Evolutionary conservation across 495 filamentous ascomycete genomes (phyloP), one percentile per base, ranked within the genome.

Genomic region (Penicillium verhagenii): DNA sequence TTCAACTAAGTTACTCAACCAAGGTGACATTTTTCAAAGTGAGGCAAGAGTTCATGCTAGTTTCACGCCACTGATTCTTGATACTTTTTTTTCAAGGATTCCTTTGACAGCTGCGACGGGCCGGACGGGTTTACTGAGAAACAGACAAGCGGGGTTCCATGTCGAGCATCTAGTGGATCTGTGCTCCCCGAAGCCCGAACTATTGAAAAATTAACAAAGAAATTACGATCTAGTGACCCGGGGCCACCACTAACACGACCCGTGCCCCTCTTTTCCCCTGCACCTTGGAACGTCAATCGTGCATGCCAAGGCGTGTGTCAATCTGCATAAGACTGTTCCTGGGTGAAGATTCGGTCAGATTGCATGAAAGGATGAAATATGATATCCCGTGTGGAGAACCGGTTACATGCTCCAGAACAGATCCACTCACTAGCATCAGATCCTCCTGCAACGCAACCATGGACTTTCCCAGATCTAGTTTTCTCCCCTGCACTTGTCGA

Each of bases 131-230:
- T 33, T 14, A 10, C 7, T 48, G 23, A 23, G 35, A 48, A 21
- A 14, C 2, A 20, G 33, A 14, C 33, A 28, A 24, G 42, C 43
- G 23, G 42, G 43, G 26, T 19, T 28, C 46, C 10, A 56, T 54
- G 45, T 52, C 37, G 46, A 51, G 43, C 45, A 48, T 39, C 3
- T 18, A 9, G 39, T 52, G 53, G 56, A 62, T 57, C 64, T 56
- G 64, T 67, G 64, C 58, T 58, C n/a, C n/a, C n/a, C n/a, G n/a
- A n/a, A n/a, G n/a, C 64, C 10, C 35, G 18, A 56, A 67, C 64
- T 67, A 65, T 65, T 67, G 61, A 47, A 45, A 45, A 45, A 24
- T 1, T 5, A n/a, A 35, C 33, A 35, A 35, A 35, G 20, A 26
- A 45, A 45, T 1, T 16, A 26, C 5, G n/a, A 5, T 13, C 14